Base-by-base conservation (phyloP, 768 basidiomycete species). In the Podaxis sp. region DNA sequence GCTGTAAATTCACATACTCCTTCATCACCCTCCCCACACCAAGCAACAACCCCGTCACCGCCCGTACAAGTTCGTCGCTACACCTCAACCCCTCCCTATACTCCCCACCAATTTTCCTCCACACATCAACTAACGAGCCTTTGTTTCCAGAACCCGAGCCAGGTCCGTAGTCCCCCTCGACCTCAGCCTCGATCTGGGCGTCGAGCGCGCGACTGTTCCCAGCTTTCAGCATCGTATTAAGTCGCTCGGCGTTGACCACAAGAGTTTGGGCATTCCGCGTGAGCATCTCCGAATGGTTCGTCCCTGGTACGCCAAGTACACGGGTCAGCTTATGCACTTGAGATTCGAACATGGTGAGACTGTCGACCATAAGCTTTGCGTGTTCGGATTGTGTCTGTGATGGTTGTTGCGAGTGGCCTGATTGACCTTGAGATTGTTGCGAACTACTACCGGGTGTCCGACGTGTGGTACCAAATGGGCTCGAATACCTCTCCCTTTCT, bases 1-100 rank as follows among this genome's bases (percentile, higher is more conserved):
- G 74, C 61, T 30, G 74, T 39, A 51, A 72, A 28, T 68, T 70
- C 26, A 72, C 74, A 24, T 80, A 72, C 57, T 93, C 92, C 63
- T 85, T 81, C 63, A 93, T 71, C 11, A 89, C 79, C 71, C 84
- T 84, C 36, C 93, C 91, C 5, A 89, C 80, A 36, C 89, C 88
- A n/a, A 93, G 75, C 66, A 94, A 73, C 63, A 94, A 84, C 46
- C 85, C 87, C 7, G 92, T 94, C 71, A 91, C 77, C 6, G 85
- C 86, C 59, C 93, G 77, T 3, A 93, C 87, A 52, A 93, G 77
- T 71, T 94, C 92, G 70, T 94, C 93, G 64, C 89, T 89, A 59
- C 86, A 82, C 68, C 88, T 79, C 66, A 90, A 66, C 57, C 84
- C 82, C 57, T 94, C 92, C 40, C 91, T 76, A 67, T 86, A 90